Percentiles rank a stretch among this genome's conserved stretches.
These are phyloP conservation scores for Pelargonium fulgidum DNA, from an alignment of 441 rosid species.

Conservation along the genomic window DNA sequence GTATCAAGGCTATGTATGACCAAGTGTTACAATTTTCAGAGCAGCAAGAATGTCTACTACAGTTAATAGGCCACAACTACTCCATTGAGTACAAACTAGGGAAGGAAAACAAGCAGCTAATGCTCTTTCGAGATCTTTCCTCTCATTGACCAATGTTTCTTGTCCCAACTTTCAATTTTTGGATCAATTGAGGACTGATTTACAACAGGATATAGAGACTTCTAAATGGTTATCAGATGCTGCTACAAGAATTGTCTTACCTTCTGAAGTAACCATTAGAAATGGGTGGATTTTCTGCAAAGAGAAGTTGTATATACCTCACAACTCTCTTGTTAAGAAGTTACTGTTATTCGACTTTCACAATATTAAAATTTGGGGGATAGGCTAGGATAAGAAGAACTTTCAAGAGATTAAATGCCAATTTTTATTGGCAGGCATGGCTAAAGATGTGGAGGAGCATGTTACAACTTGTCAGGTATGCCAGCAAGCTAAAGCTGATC, in stretches of 20 bases:
- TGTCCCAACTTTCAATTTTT: neutral
- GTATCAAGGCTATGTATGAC: neutral
- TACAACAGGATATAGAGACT: no score
- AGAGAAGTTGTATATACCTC: no score
- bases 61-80: neutral
- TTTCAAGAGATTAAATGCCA: neutral
- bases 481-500: neutral
- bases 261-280: no score
- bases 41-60: neutral
- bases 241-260: no score
- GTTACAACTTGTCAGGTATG: neutral
- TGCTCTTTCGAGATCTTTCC: neutral
- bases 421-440: neutral
- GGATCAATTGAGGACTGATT: neutral
- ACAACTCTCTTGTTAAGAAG: no score
- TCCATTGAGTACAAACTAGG: neutral
- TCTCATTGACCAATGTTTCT: neutral
- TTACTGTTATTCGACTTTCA: neutral
- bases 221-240: no score
- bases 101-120: neutral
- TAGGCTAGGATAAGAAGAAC: neutral
- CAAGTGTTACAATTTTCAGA: neutral
- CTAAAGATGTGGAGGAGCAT: neutral
- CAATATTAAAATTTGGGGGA: neutral
- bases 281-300: no score